Evolutionary conservation across 1,284 basidiomycete genomes (phyloP).

Genomic region (Cryptococcus sp.): DNA sequence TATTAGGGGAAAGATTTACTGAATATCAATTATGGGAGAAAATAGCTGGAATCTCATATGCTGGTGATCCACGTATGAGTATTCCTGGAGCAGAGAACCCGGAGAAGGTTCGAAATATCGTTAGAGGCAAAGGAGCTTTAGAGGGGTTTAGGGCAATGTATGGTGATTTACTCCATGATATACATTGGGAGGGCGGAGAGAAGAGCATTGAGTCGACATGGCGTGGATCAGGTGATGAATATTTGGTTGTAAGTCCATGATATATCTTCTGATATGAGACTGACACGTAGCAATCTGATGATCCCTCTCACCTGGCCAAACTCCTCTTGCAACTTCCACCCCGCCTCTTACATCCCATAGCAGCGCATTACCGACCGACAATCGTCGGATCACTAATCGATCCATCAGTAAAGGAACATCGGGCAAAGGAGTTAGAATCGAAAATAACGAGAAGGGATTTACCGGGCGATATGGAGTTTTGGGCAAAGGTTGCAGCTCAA

Average conservation of each 20-base stretch:
- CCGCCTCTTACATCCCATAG: conserved; percentile 48
- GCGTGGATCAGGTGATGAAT: conserved; percentile 16
- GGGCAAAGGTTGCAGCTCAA: conserved; percentile 66
- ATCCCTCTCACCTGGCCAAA: conserved; percentile 60
- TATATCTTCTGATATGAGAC: too few species aligned
- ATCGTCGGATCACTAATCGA: conserved; percentile 15
- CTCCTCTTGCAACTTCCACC: conserved; percentile 73
- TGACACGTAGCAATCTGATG: conserved; percentile 59
- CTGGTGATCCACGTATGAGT: conserved; percentile 82
- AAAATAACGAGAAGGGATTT: conserved; percentile 1
- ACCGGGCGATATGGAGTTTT: conserved; percentile 66
- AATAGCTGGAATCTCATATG: conserved; percentile 83
- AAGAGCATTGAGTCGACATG: conserved; percentile 10
- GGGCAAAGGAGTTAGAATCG: neutral
- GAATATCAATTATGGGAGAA: conserved; percentile 79
- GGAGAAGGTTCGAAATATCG: conserved; percentile 89
- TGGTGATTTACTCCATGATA: conserved; percentile 66
- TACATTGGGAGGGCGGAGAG: too few species aligned
- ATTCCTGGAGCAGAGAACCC: conserved; percentile 88
- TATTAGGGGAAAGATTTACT: conserved; percentile 59
- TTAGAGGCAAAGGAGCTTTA: conserved; percentile 62
- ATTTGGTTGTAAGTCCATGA: too few species aligned
- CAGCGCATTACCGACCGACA: conserved; percentile 19
- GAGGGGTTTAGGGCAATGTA: conserved; percentile 85
- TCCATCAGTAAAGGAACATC: conserved; percentile 6